These are phyloP conservation scores for Rhodotorula graminis DNA, from an alignment of 768 basidiomycete species.

Conservation along the genomic window DNA sequence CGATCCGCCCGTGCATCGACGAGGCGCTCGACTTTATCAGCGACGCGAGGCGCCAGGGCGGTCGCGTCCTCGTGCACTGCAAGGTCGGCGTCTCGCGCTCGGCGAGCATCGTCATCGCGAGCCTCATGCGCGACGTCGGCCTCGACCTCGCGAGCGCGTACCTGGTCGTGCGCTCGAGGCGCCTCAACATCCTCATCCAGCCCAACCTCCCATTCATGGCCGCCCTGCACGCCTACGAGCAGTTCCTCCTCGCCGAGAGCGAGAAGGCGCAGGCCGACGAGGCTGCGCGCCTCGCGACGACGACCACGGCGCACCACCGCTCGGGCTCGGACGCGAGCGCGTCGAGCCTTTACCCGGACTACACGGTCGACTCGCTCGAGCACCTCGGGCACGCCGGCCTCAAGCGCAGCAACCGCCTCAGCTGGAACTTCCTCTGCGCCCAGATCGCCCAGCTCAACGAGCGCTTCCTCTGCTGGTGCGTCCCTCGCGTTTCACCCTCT, in stretches of 20 bases:
- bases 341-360: background rate
- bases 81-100: conserved; percentile 97
- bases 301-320: background rate
- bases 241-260: conserved; percentile 59
- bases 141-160: conserved; percentile 89
- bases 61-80: conserved; percentile 90
- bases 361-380: conserved; percentile 51
- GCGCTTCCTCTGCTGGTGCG: conserved; percentile 60
- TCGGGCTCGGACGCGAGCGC: background rate
- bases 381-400: conserved; percentile 61
- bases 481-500: background rate
- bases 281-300: background rate
- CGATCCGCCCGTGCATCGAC: conserved; percentile 78
- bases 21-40: conserved; percentile 93
- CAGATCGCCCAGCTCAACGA: conserved; percentile 82
- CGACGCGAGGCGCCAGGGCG: conserved; percentile 70
- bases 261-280: background rate
- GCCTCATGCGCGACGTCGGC: conserved; percentile 84
- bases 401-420: conserved; percentile 57
- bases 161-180: conserved; percentile 79
- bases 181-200: conserved; percentile 58
- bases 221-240: conserved; percentile 91
- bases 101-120: conserved; percentile 93
- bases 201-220: conserved; percentile 94
- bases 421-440: conserved; percentile 77